phyloP scores from a whole-genome alignment of 1,284 basidiomycete genomes.

The Lignosus rhinocerotis region DNA sequence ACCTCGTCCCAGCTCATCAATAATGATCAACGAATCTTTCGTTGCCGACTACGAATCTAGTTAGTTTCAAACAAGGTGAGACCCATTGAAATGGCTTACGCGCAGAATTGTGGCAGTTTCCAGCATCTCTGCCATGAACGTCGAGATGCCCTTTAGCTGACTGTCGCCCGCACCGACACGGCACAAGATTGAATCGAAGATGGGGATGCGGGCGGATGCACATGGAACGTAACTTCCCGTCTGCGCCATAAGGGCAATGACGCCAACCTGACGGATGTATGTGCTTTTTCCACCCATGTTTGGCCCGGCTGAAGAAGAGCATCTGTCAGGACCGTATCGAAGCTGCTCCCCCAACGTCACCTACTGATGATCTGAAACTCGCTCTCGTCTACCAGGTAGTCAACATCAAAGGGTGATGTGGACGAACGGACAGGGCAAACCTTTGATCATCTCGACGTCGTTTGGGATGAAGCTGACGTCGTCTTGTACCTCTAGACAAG shows the following conservation, averaged over 20 bases:
- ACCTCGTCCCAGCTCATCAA: constrained; percentile 97
- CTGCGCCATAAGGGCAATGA: constrained; percentile 95
- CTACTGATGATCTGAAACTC: constrained; percentile 88
- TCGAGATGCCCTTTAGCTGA: constrained; percentile 96
- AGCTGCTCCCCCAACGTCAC: constrained; percentile 17
- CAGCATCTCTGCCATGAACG: constrained; percentile 99
- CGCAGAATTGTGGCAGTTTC: constrained; percentile 96
- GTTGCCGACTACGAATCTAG: constrained; percentile 75
- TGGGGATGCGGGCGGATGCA: constrained; percentile 79
- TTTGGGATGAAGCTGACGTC: constrained; percentile 96
- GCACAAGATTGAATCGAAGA: constrained; percentile 96
- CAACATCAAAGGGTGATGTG: constrained; percentile 1
- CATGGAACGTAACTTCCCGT: constrained; percentile 96
- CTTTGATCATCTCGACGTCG: constrained; percentile 88
- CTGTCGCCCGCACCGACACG: constrained; percentile 97
- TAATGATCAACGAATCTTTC: constrained; percentile 93
- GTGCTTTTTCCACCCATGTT: constrained; percentile 98
- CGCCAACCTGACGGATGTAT: constrained; percentile 90
- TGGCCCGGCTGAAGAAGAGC: constrained; percentile 68
- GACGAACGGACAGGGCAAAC: constrained; percentile 33
- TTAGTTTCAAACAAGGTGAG: background rate
- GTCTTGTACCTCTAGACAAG: constrained; percentile 96
- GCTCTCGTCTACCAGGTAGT: constrained; percentile 52
- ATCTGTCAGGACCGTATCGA: constrained; percentile 10
- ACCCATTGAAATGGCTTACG: constrained; percentile 42